Conservation (phyloP, 345 rosid species). For the Excoecaria cochinchinensis region DNA sequence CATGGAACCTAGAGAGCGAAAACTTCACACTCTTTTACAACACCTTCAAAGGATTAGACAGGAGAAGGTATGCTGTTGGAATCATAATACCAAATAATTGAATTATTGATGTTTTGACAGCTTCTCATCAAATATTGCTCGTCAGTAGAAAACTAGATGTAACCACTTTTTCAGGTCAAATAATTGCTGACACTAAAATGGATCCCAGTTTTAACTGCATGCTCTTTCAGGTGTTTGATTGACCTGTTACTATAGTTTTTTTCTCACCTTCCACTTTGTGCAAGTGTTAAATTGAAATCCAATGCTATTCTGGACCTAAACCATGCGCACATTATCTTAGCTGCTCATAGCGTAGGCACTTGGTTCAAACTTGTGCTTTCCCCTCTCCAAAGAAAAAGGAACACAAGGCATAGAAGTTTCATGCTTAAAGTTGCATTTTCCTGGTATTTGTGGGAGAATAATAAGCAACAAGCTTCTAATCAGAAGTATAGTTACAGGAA, state of each 20-base stretch:
- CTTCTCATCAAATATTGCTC: not conserved
- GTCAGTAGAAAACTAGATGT: not conserved
- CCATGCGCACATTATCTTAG: not conserved
- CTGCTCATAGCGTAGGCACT: not conserved
- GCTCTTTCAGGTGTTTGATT: not conserved
- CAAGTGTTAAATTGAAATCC: not conserved
- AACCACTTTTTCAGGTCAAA: not conserved
- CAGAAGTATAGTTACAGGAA: not conserved
- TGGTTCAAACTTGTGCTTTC: not conserved
- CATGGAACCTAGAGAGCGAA: slow-evolving; percentile 63
- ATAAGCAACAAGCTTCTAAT: not conserved
- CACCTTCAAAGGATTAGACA: slow-evolving; percentile 54
- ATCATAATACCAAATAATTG: not conserved
- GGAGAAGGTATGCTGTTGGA: slow-evolving; percentile 50
- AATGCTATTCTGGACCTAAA: not conserved
- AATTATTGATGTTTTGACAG: not conserved
- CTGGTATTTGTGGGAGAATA: not conserved
- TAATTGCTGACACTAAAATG: not conserved
- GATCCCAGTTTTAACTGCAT: not conserved
- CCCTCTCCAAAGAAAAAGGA: not conserved
- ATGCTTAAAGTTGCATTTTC: not conserved
- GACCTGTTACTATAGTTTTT: not conserved
- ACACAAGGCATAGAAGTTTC: not conserved
- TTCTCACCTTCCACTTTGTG: not conserved
- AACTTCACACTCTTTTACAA: slow-evolving; percentile 54